Conservation (phyloP, 495 filamentous ascomycete species). For the Neurospora intermedia region DNA sequence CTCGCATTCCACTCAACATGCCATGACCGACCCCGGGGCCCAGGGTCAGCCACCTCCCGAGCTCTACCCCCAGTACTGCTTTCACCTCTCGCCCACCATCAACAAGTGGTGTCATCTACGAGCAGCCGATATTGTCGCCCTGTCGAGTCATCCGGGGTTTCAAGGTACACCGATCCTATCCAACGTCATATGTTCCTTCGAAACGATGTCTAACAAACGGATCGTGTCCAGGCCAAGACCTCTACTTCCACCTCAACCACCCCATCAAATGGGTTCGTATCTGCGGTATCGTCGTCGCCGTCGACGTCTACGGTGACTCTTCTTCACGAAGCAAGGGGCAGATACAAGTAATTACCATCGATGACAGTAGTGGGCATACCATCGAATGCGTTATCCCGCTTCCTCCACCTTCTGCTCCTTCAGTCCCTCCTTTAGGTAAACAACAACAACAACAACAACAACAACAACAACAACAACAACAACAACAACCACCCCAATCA, state of each 20-base stretch:
- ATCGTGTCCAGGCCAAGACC: conserved; percentile 44
- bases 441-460: background rate
- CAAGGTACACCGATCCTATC: conserved; percentile 38
- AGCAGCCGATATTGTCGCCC: conserved; percentile 52
- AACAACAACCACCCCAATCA: background rate
- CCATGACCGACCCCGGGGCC: conserved; percentile 38
- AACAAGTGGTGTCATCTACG: conserved; percentile 74
- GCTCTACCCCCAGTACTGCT: conserved; percentile 78
- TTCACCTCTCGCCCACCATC: conserved; percentile 71
- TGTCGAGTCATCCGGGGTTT: conserved; percentile 51
- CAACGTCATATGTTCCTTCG: too few relatives aligned
- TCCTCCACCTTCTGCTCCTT: background rate
- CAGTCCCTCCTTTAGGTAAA: too few relatives aligned
- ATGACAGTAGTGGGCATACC: conserved; percentile 75
- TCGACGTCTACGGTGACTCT: conserved; percentile 45
- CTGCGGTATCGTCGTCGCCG: conserved; percentile 65
- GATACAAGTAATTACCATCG: conserved; percentile 39
- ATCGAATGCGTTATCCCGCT: conserved; percentile 44
- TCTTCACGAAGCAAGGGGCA: background rate
- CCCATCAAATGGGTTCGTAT: conserved; percentile 79
- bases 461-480: background rate
- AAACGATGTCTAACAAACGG: background rate
- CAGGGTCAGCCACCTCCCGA: conserved; percentile 7
- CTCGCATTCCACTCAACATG: conserved; percentile 20
- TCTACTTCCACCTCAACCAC: conserved; percentile 79